These are phyloP conservation scores for Aspergillus ellipticus DNA, from an alignment of 495 filamentous ascomycete species.

Conservation along the genomic window DNA sequence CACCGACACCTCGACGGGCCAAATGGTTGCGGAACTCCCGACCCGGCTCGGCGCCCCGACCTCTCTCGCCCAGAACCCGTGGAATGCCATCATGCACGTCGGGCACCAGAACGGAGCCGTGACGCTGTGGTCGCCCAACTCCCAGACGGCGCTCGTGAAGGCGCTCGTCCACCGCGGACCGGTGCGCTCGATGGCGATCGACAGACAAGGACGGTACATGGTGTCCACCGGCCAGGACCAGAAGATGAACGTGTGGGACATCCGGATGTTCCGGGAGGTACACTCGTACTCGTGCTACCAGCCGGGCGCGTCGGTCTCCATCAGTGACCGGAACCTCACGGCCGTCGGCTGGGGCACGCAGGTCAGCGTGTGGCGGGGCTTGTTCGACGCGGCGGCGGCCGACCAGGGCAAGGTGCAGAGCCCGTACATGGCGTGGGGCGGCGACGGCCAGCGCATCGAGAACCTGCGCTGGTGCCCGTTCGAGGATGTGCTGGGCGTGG, in stretches of 20 bases:
- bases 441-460: conserved; percentile 77
- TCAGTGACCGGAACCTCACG: conserved; percentile 82
- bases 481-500: conserved; percentile 85
- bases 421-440: conserved; percentile 92
- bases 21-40: conserved; percentile 75
- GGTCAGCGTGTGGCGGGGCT: conserved; percentile 81
- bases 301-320: conserved; percentile 78
- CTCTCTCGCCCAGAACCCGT: conserved; percentile 78
- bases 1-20: conserved; percentile 90
- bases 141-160: conserved; percentile 80
- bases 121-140: conserved; percentile 94
- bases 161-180: conserved; percentile 91
- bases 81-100: conserved; percentile 85
- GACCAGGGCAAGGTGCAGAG: conserved; percentile 77
- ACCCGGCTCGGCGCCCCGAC: conserved; percentile 83
- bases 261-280: conserved; percentile 89
- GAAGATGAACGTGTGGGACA: conserved; percentile 94
- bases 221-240: conserved; percentile 86
- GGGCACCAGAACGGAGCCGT: conserved; percentile 95
- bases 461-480: conserved; percentile 88
- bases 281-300: conserved; percentile 84
- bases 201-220: conserved; percentile 93
- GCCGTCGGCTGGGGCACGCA: conserved; percentile 92
- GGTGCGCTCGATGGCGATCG: conserved; percentile 81
- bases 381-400: conserved; percentile 66